phyloP scores from a whole-genome alignment of 2,329 filamentous ascomycete genomes.

The Aspergillus carbonarius region DNA sequence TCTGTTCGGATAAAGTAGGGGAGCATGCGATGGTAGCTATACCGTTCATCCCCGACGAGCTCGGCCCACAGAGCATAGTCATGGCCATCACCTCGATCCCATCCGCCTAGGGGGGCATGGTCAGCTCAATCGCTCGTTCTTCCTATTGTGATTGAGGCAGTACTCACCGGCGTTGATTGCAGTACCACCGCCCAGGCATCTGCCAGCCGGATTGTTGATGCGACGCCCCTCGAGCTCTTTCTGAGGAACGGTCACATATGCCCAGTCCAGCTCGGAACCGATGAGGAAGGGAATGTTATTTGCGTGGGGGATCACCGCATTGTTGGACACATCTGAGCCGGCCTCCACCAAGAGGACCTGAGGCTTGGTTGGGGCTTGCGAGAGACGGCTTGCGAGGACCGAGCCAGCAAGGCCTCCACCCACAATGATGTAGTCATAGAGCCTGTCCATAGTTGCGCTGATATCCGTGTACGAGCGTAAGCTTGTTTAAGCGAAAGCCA shows the following conservation, averaged over 20 bases:
- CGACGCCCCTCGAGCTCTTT: conserved; percentile 24
- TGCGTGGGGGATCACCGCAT: conserved; percentile 3
- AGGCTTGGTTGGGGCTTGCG: conserved; percentile 14
- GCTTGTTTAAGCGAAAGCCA: no score
- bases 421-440: conserved; percentile 25
- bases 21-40: conserved; percentile 48
- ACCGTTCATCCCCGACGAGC: conserved; percentile 43
- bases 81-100: conserved; percentile 45
- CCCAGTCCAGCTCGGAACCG: conserved; percentile 32
- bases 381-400: conserved; percentile 31
- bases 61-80: conserved; percentile 52
- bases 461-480: no score
- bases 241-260: conserved; percentile 33
- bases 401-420: conserved; percentile 32
- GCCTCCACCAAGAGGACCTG: conserved; percentile 34
- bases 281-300: conserved; percentile 21
- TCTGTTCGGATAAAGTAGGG: conserved; percentile 49
- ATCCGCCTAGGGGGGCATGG: conserved; percentile 28
- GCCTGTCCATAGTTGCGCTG: background rate
- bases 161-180: conserved; percentile 39
- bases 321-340: conserved; percentile 24
- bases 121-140: no score
- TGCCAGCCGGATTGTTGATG: conserved; percentile 34
- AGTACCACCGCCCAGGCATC: conserved; percentile 44
- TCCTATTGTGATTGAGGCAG: no score